Conservation (phyloP, 108 stramenopile genomes). For the Nannochloropsis gaditana region DNA sequence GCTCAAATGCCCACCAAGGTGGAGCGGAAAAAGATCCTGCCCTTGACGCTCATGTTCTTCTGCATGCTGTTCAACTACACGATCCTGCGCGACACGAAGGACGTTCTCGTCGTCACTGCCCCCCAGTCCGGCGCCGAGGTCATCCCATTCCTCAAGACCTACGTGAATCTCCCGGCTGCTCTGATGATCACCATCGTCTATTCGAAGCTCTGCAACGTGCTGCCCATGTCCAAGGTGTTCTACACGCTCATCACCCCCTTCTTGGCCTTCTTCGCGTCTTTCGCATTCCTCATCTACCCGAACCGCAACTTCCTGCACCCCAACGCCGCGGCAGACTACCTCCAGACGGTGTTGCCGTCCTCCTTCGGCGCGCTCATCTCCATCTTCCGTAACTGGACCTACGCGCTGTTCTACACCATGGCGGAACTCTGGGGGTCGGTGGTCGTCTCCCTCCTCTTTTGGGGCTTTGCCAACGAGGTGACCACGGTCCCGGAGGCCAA, state of each 20-base stretch:
- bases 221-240: conserved; percentile 82
- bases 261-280: conserved; percentile 76
- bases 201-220: conserved; percentile 66
- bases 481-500: conserved; percentile 34
- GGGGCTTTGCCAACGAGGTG: conserved; percentile 96
- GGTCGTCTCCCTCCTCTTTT: conserved; percentile 88
- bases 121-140: conserved; percentile 83
- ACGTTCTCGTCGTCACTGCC: conserved; percentile 53
- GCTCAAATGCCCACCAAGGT: conserved; percentile 35
- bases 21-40: conserved; percentile 83
- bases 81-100: conserved; percentile 75
- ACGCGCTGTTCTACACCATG: conserved; percentile 90
- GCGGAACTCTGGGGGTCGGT: conserved; percentile 98
- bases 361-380: conserved; percentile 42
- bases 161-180: conserved; percentile 78
- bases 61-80: conserved; percentile 97
- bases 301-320: conserved; percentile 72
- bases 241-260: conserved; percentile 79
- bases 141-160: conserved; percentile 95
- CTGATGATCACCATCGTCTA: conserved; percentile 77
- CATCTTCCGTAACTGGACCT: conserved; percentile 78
- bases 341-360: conserved; percentile 60
- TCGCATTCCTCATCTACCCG: conserved; percentile 82
- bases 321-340: conserved; percentile 69
- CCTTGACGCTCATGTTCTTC: conserved; percentile 90